phyloP scores from a whole-genome alignment of 2,329 filamentous ascomycete species.

The Microdochium nivale region DNA sequence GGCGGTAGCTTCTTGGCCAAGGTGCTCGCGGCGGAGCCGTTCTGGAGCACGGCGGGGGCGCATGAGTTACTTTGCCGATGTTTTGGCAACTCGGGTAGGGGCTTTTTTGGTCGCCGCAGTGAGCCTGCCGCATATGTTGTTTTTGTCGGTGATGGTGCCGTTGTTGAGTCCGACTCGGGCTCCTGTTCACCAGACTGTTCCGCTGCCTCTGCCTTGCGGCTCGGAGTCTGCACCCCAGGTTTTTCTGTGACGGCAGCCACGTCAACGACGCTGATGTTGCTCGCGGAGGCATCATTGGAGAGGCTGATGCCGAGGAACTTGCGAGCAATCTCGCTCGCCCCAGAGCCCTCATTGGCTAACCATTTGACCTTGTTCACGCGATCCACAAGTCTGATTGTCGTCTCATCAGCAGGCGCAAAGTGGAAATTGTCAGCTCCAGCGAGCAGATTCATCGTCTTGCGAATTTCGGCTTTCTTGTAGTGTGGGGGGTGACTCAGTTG shows the following conservation, averaged over 20 bases:
- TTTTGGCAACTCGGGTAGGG: constrained; percentile 45
- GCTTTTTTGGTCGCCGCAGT: constrained; percentile 31
- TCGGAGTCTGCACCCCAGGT: constrained; percentile 74
- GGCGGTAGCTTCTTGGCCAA: constrained; percentile 31
- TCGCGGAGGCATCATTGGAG: constrained; percentile 55
- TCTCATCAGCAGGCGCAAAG: constrained; percentile 74
- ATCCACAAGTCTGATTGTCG: constrained; percentile 66
- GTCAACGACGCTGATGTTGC: constrained; percentile 67
- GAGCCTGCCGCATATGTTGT: neutral
- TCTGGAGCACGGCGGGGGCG: constrained; percentile 6
- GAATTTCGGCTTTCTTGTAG: constrained; percentile 84
- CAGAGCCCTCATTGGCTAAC: constrained; percentile 37
- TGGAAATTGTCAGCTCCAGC: constrained; percentile 58
- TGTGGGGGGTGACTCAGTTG: constrained; percentile 79
- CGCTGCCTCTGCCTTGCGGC: constrained; percentile 36
- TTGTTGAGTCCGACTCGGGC: constrained; percentile 11
- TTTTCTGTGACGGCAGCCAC: constrained; percentile 75
- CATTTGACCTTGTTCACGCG: constrained; percentile 68
- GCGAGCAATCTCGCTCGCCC: constrained; percentile 39
- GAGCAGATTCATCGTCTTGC: constrained; percentile 66
- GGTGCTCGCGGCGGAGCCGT: constrained; percentile 3
- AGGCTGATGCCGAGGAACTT: constrained; percentile 66
- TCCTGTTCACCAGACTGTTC: constrained; percentile 5
- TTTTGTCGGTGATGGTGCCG: neutral
- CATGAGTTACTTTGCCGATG: constrained; percentile 44